Conservation (phyloP, 495 filamentous ascomycete genomes). For the Articulospora tetracladia region DNA sequence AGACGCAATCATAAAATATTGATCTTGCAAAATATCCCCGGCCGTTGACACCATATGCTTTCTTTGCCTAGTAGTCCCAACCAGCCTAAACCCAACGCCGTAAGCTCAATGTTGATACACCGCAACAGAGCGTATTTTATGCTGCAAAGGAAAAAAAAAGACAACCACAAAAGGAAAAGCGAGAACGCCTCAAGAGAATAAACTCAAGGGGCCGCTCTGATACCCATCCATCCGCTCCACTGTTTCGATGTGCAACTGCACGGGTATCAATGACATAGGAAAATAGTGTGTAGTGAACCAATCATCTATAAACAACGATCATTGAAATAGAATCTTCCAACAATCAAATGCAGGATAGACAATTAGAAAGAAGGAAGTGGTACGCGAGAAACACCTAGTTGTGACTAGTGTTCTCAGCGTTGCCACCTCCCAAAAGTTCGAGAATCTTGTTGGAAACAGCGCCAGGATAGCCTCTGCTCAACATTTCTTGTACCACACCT, state of each 20-base stretch:
- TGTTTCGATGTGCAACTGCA: slow-evolving; percentile 19
- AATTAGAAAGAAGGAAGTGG: slow-evolving; percentile 4
- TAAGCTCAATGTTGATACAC: slow-evolving; percentile 28
- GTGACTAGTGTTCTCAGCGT: slow-evolving; percentile 17
- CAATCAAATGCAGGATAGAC: slow-evolving; percentile 16
- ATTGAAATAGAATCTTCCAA: neutral
- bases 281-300: slow-evolving; percentile 18
- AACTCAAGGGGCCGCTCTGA: slow-evolving; percentile 7
- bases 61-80: neutral
- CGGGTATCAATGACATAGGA: slow-evolving; percentile 26
- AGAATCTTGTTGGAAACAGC: slow-evolving; percentile 90
- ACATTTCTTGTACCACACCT: slow-evolving; percentile 82
- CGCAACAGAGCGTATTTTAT: slow-evolving; percentile 25
- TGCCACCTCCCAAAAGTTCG: slow-evolving; percentile 74
- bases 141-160: neutral
- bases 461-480: slow-evolving; percentile 81
- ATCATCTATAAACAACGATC: slow-evolving; percentile 16
- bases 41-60: neutral
- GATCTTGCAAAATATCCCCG: neutral
- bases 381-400: slow-evolving; percentile 4
- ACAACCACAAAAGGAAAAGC: neutral
- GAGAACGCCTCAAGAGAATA: slow-evolving; percentile 9
- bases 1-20: neutral
- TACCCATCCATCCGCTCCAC: slow-evolving; percentile 18
- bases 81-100: neutral